A percentile compares a stretch with the other conserved stretches of the same genome.
Conservation (phyloP, 2,329 filamentous ascomycete genomes). For the Botryosphaeria dothidea region DNA sequence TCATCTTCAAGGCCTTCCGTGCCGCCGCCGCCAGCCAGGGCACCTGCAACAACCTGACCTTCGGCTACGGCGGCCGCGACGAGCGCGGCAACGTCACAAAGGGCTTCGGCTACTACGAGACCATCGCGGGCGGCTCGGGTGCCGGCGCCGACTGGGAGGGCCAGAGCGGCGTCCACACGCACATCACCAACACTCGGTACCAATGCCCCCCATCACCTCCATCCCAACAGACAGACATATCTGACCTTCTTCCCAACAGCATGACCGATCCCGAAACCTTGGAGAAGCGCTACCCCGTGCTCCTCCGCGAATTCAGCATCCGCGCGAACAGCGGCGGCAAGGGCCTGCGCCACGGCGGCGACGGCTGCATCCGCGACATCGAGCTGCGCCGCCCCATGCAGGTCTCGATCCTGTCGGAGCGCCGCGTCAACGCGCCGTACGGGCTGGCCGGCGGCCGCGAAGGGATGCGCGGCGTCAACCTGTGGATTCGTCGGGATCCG, state of each 20-base stretch:
- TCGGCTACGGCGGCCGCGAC: constrained; percentile 26
- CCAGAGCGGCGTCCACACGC: constrained; percentile 64
- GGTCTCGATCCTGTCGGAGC: constrained; percentile 71
- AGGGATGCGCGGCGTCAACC: constrained; percentile 70
- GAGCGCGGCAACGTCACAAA: constrained; percentile 2
- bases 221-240: too few species aligned
- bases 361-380: constrained; percentile 57
- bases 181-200: constrained; percentile 71
- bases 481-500: constrained; percentile 18
- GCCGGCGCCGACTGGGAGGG: constrained; percentile 69
- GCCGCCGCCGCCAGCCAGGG: constrained; percentile 24
- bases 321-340: constrained; percentile 60
- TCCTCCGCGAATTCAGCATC: constrained; percentile 66
- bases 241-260: too few species aligned
- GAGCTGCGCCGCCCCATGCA: constrained; percentile 72
- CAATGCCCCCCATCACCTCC: background rate
- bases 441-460: constrained; percentile 77
- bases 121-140: constrained; percentile 70
- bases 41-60: constrained; percentile 29
- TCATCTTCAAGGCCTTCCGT: constrained; percentile 27
- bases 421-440: constrained; percentile 71
- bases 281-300: constrained; percentile 68
- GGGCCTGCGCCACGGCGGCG: constrained; percentile 39
- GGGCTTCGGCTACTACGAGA: constrained; percentile 72
- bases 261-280: constrained; percentile 75